Conservation (phyloP, 2,329 filamentous ascomycete species). For the Fusarium sacchari region DNA sequence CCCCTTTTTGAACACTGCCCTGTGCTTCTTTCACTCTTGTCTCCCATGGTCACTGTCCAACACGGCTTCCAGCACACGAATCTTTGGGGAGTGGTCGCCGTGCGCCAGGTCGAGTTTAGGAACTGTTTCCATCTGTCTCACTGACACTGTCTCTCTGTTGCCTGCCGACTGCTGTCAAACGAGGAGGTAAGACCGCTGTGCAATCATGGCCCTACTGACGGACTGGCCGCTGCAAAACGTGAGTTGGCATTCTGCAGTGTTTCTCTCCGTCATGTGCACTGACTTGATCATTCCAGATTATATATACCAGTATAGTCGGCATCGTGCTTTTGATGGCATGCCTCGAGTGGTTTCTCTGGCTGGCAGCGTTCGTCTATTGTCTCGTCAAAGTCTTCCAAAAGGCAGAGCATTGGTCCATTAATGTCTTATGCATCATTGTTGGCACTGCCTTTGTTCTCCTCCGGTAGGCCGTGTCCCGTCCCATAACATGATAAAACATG, state of each 20-base stretch:
- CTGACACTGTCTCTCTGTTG: background rate
- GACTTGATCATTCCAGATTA: conserved; percentile 67
- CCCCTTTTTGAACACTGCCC: background rate
- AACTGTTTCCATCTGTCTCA: background rate
- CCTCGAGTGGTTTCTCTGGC: conserved; percentile 94
- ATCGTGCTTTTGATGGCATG: conserved; percentile 84
- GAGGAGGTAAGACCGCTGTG: background rate
- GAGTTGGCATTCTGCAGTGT: conserved; percentile 22
- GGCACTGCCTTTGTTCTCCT: conserved; percentile 77
- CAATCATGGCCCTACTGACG: conserved; percentile 55
- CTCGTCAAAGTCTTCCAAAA: conserved; percentile 88
- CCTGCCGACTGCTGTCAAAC: background rate
- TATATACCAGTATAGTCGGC: conserved; percentile 85
- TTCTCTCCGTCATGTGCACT: background rate
- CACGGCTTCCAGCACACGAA: background rate
- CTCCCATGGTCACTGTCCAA: background rate
- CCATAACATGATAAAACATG: background rate
- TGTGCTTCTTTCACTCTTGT: background rate
- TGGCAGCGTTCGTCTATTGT: conserved; percentile 94
- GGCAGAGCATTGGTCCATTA: conserved; percentile 87
- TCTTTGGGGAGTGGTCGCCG: background rate
- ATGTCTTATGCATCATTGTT: conserved; percentile 79
- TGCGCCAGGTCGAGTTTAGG: background rate
- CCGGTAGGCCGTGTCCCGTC: conserved; percentile 63
- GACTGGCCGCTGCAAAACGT: conserved; percentile 63